Conservation (phyloP, 352 stramenopile genomes). For the Globisporangium spiculum region DNA sequence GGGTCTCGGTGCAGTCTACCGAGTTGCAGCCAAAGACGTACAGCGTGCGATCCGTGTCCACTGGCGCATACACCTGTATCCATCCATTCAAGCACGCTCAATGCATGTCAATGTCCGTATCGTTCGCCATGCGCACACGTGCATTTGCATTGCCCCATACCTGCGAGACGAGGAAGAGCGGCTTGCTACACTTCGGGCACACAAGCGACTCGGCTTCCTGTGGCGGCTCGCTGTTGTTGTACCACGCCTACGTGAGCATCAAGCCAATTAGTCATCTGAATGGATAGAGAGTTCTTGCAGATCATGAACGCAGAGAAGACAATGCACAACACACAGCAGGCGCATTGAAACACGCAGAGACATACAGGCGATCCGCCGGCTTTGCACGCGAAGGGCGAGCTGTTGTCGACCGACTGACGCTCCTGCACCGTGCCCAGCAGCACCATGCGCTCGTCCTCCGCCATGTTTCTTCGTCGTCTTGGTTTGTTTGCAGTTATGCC, state of each 20-base stretch:
- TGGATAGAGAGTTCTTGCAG: neutral
- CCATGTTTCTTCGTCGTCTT: neutral
- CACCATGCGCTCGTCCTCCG: conserved; percentile 53
- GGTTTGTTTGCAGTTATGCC: neutral
- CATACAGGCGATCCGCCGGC: conserved; percentile 70
- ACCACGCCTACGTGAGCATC: conserved; percentile 43
- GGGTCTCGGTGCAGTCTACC: conserved; percentile 52
- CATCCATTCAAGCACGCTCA: neutral
- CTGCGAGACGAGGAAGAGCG: conserved; percentile 67
- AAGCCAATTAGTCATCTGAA: neutral
- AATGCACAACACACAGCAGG: conserved; percentile 2
- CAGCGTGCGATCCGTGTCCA: conserved; percentile 66
- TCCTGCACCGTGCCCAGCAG: conserved; percentile 72
- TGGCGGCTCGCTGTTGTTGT: conserved; percentile 30
- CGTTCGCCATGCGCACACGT: neutral
- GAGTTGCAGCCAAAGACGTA: conserved; percentile 88
- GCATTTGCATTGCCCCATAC: conserved; percentile 11
- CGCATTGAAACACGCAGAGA: neutral
- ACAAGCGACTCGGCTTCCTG: conserved; percentile 33
- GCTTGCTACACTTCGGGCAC: conserved; percentile 57
- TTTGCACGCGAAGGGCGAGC: conserved; percentile 73
- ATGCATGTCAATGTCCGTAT: neutral
- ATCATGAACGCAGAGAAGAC: neutral
- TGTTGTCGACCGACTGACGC: conserved; percentile 58
- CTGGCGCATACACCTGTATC: conserved; percentile 72